phyloP scores from a whole-genome alignment of 371 early-diverging fungal genomes.

The Syncephalastrum monosporum region DNA sequence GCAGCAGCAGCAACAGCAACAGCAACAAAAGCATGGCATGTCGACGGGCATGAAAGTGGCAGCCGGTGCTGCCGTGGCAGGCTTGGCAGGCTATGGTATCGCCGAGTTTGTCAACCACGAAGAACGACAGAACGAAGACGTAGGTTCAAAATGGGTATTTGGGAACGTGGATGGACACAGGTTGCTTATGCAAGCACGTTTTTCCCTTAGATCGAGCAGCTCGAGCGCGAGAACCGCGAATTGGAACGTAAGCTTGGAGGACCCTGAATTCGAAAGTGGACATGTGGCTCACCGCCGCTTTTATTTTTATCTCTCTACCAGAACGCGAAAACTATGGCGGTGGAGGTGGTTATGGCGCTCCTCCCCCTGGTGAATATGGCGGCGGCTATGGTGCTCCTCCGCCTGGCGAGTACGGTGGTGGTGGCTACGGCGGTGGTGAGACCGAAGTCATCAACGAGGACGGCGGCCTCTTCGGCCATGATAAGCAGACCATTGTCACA shows the following conservation, averaged over 20 bases:
- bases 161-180: neutral
- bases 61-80: slow-evolving; percentile 40
- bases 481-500: slow-evolving; percentile 33
- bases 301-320: neutral
- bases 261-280: neutral
- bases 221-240: slow-evolving; percentile 15
- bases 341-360: slow-evolving; percentile 12
- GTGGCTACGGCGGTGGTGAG: slow-evolving; percentile 14
- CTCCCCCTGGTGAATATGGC: slow-evolving; percentile 10
- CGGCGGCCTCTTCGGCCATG: slow-evolving; percentile 35
- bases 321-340: slow-evolving; percentile 9
- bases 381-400: slow-evolving; percentile 12
- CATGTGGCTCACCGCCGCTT: neutral
- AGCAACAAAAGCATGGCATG: slow-evolving; percentile 20
- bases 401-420: slow-evolving; percentile 5
- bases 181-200: slow-evolving; percentile 19
- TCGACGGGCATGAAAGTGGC: slow-evolving; percentile 45
- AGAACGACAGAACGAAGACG: slow-evolving; percentile 29
- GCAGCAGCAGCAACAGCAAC: slow-evolving; percentile 10
- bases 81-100: slow-evolving; percentile 39
- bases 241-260: slow-evolving; percentile 7
- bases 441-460: slow-evolving; percentile 39
- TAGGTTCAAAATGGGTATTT: neutral
- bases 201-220: slow-evolving; percentile 3
- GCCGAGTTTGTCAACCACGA: slow-evolving; percentile 45